Evolutionary conservation across 768 basidiomycete species (phyloP), one percentile per base, ranked within the genome.

Genomic region (Phaeotremella skinneri): DNA sequence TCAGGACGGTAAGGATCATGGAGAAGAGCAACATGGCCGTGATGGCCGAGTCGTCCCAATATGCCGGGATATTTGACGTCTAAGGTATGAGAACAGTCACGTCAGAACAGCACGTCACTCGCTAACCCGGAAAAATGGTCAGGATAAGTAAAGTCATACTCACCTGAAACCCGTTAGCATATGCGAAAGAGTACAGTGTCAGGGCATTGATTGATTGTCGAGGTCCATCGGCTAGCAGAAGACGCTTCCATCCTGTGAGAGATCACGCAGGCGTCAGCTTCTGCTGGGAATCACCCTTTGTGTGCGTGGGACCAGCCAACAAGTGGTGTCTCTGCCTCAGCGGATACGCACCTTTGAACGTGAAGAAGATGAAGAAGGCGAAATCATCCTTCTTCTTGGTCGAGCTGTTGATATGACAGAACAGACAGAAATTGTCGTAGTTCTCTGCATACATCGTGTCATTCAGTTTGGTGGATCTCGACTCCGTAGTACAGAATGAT

Each of bases 281-380:
- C 34, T 37, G 34, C 17, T 17, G 34, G n/a, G n/a, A n/a, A n/a
- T n/a, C n/a, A n/a, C n/a, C n/a, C n/a, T n/a, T n/a, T n/a, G n/a
- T n/a, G n/a, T n/a, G n/a, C n/a, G n/a, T n/a, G n/a, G n/a, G n/a
- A n/a, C n/a, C n/a, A n/a, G n/a, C n/a, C n/a, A n/a, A n/a, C n/a
- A n/a, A n/a, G n/a, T n/a, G n/a, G n/a, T n/a, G n/a, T n/a, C n/a
- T n/a, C n/a, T 26, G 14, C 1, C 17, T 37, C 61, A 23, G 43
- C 4, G 26, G 9, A 39, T 53, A 80, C 85, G 54, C 61, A 90
- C 94, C 94, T 82, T 99, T 99, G 84, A 99, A 98, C 0, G 88
- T 89, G 79, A 99, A 99, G 85, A 98, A 99, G 73, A 98, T 85
- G 78, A 96, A 99, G 82, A 98, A 98, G 31, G 94, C 93, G 78